Conservation (phyloP, 2,329 filamentous ascomycete species). For the Claviceps pazoutovae region DNA sequence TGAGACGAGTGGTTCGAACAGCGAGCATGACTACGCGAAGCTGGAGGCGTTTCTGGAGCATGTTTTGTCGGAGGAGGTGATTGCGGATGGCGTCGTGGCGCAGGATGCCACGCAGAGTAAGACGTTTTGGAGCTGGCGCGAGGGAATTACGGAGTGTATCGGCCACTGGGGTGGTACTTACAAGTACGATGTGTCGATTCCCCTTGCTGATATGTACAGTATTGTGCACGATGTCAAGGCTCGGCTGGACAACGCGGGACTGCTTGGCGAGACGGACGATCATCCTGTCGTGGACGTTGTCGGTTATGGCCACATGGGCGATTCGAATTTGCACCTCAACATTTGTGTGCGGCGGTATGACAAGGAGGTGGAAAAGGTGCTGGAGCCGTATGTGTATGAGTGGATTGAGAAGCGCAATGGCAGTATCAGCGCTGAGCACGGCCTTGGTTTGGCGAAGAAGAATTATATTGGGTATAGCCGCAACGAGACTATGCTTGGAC, state of each 20-base stretch:
- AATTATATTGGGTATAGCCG: constrained; percentile 88
- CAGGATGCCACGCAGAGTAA: constrained; percentile 85
- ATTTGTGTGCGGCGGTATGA: constrained; percentile 72
- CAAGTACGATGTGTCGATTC: constrained; percentile 97
- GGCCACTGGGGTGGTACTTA: constrained; percentile 91
- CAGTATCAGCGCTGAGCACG: constrained; percentile 95
- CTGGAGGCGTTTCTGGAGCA: constrained; percentile 80
- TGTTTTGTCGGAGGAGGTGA: constrained; percentile 77
- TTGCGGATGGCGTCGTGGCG: constrained; percentile 79
- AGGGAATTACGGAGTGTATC: constrained; percentile 80
- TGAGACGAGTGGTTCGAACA: constrained; percentile 89
- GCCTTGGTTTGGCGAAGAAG: constrained; percentile 88
- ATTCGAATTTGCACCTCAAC: constrained; percentile 90
- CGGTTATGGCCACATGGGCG: constrained; percentile 96
- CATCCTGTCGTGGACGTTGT: constrained; percentile 79
- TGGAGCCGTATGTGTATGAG: constrained; percentile 95
- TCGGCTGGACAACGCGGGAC: constrained; percentile 56
- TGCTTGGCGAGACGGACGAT: constrained; percentile 62
- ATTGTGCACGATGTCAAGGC: constrained; percentile 75
- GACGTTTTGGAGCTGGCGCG: constrained; percentile 80
- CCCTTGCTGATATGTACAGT: constrained; percentile 71
- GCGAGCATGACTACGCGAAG: constrained; percentile 87
- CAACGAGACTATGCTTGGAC: constrained; percentile 67
- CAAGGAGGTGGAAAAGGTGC: constrained; percentile 67
- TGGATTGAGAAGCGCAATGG: constrained; percentile 83